phyloP scores from a whole-genome alignment of 2,329 filamentous ascomycete genomes.

The Aspergillus pseudoviridinutans region DNA sequence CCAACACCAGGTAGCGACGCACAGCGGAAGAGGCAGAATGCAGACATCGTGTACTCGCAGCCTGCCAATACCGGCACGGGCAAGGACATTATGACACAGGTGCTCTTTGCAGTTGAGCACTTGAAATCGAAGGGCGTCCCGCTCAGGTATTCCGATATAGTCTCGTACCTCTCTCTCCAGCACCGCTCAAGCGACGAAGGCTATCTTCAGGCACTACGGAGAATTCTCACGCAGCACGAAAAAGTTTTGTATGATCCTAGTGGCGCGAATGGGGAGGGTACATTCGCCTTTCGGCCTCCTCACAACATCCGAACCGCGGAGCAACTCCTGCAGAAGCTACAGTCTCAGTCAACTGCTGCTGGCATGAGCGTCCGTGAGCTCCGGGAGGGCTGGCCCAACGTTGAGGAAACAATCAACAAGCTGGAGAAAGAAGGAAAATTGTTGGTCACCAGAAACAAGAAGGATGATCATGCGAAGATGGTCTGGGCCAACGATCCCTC shows the following conservation, averaged over 20 bases:
- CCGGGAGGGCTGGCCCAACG: conserved; percentile 92
- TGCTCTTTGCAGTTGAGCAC: conserved; percentile 81
- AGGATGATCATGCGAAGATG: conserved; percentile 79
- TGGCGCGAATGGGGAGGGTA: conserved; percentile 64
- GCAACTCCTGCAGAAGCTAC: conserved; percentile 74
- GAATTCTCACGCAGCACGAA: conserved; percentile 63
- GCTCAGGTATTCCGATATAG: conserved; percentile 70
- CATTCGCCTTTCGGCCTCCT: conserved; percentile 78
- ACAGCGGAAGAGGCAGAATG: conserved; percentile 60
- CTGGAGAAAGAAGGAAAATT: conserved; percentile 76
- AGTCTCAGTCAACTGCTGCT: conserved; percentile 73
- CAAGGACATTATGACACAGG: conserved; percentile 77
- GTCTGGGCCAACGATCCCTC: conserved; percentile 86
- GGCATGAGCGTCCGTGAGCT: conserved; percentile 83
- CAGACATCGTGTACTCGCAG: conserved; percentile 64
- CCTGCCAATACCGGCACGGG: conserved; percentile 72
- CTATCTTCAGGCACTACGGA: conserved; percentile 60
- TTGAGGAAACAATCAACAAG: conserved; percentile 70
- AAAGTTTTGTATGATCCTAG: conserved; percentile 57
- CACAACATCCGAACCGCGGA: conserved; percentile 77
- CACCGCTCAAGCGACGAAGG: conserved; percentile 55
- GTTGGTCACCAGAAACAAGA: conserved; percentile 84
- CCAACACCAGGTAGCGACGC: conserved; percentile 33
- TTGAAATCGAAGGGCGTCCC: conserved; percentile 67
- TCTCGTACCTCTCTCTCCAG: conserved; percentile 73